Percentiles rank a stretch among this genome's conserved stretches.
Conservation (phyloP, 2,329 filamentous ascomycete genomes). For the Thermothelomyces thermophilus region DNA sequence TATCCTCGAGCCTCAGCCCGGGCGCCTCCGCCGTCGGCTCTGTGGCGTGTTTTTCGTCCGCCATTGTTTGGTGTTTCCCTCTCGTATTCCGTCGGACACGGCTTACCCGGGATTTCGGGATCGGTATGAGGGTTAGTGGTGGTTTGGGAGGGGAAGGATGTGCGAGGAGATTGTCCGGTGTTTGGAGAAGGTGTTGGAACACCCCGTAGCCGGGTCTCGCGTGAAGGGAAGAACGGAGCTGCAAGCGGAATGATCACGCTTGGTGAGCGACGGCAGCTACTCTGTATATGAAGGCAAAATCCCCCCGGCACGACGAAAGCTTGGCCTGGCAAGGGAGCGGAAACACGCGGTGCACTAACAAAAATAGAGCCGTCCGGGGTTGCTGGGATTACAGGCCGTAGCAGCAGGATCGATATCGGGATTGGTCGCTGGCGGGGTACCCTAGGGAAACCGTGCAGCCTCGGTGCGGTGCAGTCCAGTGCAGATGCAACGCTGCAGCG, state of each 20-base stretch:
- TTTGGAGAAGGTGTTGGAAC: background rate
- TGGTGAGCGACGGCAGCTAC: slow-evolving; percentile 9
- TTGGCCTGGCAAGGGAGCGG: slow-evolving; percentile 1
- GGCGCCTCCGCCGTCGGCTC: slow-evolving; percentile 5
- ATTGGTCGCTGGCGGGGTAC: slow-evolving; percentile 4
- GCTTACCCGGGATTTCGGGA: background rate
- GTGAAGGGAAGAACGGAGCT: slow-evolving; percentile 1
- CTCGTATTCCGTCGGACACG: background rate
- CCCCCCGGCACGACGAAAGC: slow-evolving; percentile 9
- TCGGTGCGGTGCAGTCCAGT: no score
- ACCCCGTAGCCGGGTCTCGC: background rate
- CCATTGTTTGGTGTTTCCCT: slow-evolving; percentile 11
- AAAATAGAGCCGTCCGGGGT: slow-evolving; percentile 5
- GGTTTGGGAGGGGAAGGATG: background rate
- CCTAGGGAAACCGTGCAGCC: slow-evolving; percentile 9
- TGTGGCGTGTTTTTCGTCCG: slow-evolving; percentile 16
- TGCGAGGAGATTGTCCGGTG: background rate
- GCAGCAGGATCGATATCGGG: background rate
- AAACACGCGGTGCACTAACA: slow-evolving; percentile 6
- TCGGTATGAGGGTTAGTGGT: background rate
- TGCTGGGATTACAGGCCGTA: background rate
- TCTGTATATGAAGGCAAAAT: slow-evolving; percentile 5
- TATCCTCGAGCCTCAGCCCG: slow-evolving; percentile 4
- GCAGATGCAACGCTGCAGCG: slow-evolving; percentile 20
- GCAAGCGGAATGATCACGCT: no score